Base-by-base conservation (phyloP, 768 basidiomycete genomes). In the Lactifluus volemus region DNA sequence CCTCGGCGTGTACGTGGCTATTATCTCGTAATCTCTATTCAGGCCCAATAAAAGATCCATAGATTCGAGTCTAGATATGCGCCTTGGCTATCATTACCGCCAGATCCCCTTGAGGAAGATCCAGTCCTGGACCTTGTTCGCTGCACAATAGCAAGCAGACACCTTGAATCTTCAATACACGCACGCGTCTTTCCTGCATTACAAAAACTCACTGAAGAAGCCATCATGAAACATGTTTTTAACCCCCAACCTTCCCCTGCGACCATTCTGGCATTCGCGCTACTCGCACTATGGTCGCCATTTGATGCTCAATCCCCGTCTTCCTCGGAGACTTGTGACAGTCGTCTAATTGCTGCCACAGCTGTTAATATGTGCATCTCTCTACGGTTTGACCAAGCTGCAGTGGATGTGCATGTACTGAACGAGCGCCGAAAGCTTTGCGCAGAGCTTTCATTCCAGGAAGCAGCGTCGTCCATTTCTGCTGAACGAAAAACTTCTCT, bases 311-410 rank as follows among this genome's bases (percentile, higher is more conserved):
- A 12, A 7, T 44, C 48, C 34, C 55, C 70, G 44, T 56, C 71
- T 39, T 63, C 67, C 9, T 70, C 66, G 53, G 68, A 70, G 56
- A 70, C 68, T 44, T 72, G 73, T 5, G 79, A 79, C 32, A 76
- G 72, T 30, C 73, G 77, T 44, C 56, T 78, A 47, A 65, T 75
- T 38, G 71, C 75, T 41, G 75, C 72, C 9, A 70, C 77, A 15
- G 79, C 79, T 12, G 73, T 80, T 30, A 76, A 73, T 51, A 79
- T 78, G 76, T 78, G 77, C 21, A 77, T 75, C 67, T 78, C 76
- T 63, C 65, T 80, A 53, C 74, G 72, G 30, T 68, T 79, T 21
- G 58, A 65, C n/a, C 57, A 56, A 56, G 64, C 58, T 9, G 38
- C 58, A 42, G 48, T 14, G 2, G 58, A 63, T 42, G 64, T 59